Percentiles rank a stretch among this genome's conserved stretches.
Evolutionary conservation across 176 grass and related monocot genomes (phyloP).

Genomic region (Oryza longistaminata): DNA sequence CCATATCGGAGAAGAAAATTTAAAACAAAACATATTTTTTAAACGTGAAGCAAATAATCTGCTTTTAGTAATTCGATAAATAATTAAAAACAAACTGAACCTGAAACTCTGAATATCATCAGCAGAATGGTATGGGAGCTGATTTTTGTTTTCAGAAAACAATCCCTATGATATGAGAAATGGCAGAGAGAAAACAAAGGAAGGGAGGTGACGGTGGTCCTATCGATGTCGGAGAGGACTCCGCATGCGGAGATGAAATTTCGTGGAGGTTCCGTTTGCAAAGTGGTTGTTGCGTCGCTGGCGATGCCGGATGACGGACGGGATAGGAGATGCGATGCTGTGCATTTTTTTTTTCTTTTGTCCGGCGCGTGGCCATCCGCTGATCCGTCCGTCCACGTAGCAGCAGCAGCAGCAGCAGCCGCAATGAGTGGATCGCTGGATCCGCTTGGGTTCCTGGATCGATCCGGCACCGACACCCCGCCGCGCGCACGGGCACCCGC

Average conservation of each 20-base stretch:
- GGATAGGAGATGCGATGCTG: background rate
- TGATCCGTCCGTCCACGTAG: conserved; percentile 24
- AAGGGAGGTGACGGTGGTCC: background rate
- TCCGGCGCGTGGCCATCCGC: background rate
- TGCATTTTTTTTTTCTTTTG: background rate
- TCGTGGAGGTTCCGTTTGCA: conserved; percentile 14
- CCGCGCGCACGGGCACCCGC: too few relatives aligned
- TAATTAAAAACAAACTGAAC: too few relatives aligned
- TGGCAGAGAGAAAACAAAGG: background rate
- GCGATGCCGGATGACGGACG: background rate
- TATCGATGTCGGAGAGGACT: background rate
- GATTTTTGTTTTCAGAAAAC: background rate
- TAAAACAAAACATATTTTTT: too few relatives aligned
- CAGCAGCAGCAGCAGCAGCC: too few relatives aligned
- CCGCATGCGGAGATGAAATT: conserved; percentile 20
- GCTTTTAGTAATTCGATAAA: too few relatives aligned
- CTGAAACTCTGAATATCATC: background rate
- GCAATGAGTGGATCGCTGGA: too few relatives aligned
- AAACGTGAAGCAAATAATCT: too few relatives aligned
- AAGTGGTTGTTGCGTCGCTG: background rate
- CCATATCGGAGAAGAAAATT: too few relatives aligned
- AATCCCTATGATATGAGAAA: too few relatives aligned
- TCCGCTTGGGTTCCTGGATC: too few relatives aligned
- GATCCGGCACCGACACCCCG: too few relatives aligned
- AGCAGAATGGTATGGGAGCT: background rate